Evolutionary conservation across 2,329 filamentous ascomycete species (phyloP), one percentile per base, ranked within the genome.

Genomic region (Fusarium metavorans): DNA sequence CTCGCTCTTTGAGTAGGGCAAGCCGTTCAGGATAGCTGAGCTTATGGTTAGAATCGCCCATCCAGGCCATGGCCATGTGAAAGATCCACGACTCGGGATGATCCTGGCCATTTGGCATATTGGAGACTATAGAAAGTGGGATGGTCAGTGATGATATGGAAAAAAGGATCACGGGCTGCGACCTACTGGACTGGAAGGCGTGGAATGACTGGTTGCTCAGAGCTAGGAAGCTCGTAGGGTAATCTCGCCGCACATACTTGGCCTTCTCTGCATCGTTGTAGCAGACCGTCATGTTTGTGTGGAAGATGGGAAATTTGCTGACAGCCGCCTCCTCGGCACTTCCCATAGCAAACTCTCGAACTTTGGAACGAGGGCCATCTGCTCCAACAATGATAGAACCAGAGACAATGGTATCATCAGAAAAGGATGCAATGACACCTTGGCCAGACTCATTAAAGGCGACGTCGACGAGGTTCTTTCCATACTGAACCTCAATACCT

Each of bases 11-110:
- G 62, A 77, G 75, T 8, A 77, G 54, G 3, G 73, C 71, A 1
- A 77, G 73, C 5, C 75, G 69, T 18, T 77, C 73, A 1, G 70
- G 60, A 32, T 77, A 77, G 27, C 45, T 72, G 16, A 77, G 32
- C 1, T 45, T 25, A 27, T 76, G 73, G 34, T 73, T 65, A 1
- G 67, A 60, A 9, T 77, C 73, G 1, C 71, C 73, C 27, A 76
- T 35, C 75, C 73, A 77, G 5, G 75, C 75, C 75, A 77, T 77
- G 6, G 75, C 75, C 73, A 77, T 74, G 66, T 77, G 75, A n/a
- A 76, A 77, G 60, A 77, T 35, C 75, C 75, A 77, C 0, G 75
- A 71, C 43, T 76, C 75, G 9, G 75, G 73, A 27, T 76, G 73
- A 16, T 76, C 67, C 5, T 64, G 66, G 3, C 73, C 75, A 39